phyloP scores from a whole-genome alignment of 2,329 filamentous ascomycete genomes.

The Polychaeton citri region DNA sequence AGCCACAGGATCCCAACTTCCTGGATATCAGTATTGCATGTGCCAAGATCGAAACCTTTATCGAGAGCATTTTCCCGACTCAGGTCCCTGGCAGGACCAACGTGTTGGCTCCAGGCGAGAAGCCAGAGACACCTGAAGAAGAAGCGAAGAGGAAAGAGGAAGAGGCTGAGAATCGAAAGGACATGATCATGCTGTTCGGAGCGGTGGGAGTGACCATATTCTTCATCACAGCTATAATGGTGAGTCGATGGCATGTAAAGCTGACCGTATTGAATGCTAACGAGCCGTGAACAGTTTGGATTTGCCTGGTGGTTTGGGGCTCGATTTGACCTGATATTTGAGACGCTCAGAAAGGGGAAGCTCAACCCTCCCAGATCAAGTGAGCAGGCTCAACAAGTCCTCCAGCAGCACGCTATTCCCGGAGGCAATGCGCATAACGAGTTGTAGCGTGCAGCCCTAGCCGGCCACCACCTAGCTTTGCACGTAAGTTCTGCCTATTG shows the following conservation, averaged over 20 bases:
- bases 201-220: constrained; percentile 56
- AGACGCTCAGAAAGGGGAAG: constrained; percentile 39
- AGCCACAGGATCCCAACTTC: constrained; percentile 83
- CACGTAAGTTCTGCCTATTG: no score
- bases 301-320: constrained; percentile 70
- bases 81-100: constrained; percentile 51
- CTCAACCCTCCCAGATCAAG: constrained; percentile 24
- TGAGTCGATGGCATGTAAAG: constrained; percentile 34
- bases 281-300: constrained; percentile 44
- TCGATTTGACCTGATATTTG: constrained; percentile 59
- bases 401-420: neutral
- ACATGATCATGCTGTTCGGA: constrained; percentile 49
- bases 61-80: constrained; percentile 80
- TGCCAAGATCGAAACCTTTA: constrained; percentile 90
- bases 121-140: constrained; percentile 37
- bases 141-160: constrained; percentile 41
- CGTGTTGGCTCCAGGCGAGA: constrained; percentile 39
- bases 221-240: constrained; percentile 65
- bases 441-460: neutral
- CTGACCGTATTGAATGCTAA: neutral
- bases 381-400: neutral
- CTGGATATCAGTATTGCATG: constrained; percentile 83
- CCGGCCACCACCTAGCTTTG: no score
- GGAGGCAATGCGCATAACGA: neutral
- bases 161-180: constrained; percentile 38